These are phyloP conservation scores for Alectoria sarmentosa DNA, from an alignment of 495 filamentous ascomycete genomes.

Conservation along the genomic window DNA sequence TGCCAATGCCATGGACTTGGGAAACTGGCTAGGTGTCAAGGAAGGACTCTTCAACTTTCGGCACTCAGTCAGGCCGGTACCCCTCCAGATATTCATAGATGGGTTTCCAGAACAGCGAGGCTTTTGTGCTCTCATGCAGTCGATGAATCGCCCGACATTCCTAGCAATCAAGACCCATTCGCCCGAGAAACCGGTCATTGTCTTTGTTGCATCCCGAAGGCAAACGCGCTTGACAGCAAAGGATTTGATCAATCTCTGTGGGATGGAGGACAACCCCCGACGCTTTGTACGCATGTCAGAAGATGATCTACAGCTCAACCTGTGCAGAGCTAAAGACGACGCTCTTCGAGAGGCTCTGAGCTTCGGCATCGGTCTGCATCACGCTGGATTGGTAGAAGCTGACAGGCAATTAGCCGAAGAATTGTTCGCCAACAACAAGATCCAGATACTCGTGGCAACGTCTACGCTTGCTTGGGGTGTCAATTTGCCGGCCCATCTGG, in stretches of 20 bases:
- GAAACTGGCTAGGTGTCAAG: conserved; percentile 96
- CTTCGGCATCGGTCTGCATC: conserved; percentile 95
- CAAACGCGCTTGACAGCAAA: conserved; percentile 93
- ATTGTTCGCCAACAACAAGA: conserved; percentile 95
- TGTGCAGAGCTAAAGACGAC: conserved; percentile 83
- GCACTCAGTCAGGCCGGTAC: conserved; percentile 95
- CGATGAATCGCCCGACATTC: conserved; percentile 97
- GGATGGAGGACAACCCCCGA: conserved; percentile 96
- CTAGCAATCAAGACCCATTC: conserved; percentile 93
- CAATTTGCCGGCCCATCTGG: conserved; percentile 93
- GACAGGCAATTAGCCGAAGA: conserved; percentile 89
- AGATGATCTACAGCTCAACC: conserved; percentile 80
- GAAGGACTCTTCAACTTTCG: conserved; percentile 97
- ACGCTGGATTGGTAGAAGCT: conserved; percentile 92
- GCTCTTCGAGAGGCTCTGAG: conserved; percentile 83
- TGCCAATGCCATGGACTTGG: conserved; percentile 90
- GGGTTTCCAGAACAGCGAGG: conserved; percentile 93
- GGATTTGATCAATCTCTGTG: conserved; percentile 93
- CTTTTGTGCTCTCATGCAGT: conserved; percentile 97
- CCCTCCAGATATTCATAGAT: conserved; percentile 92
- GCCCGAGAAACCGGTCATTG: conserved; percentile 93
- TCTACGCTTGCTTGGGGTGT: conserved; percentile 98
- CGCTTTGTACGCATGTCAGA: conserved; percentile 91
- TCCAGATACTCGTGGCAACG: conserved; percentile 94
- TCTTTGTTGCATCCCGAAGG: conserved; percentile 92